A percentile compares a stretch with the other conserved stretches of the same genome.
phyloP scores from a whole-genome alignment of 805 yeast genomes.

The Sugiyamaella lignohabitans region DNA sequence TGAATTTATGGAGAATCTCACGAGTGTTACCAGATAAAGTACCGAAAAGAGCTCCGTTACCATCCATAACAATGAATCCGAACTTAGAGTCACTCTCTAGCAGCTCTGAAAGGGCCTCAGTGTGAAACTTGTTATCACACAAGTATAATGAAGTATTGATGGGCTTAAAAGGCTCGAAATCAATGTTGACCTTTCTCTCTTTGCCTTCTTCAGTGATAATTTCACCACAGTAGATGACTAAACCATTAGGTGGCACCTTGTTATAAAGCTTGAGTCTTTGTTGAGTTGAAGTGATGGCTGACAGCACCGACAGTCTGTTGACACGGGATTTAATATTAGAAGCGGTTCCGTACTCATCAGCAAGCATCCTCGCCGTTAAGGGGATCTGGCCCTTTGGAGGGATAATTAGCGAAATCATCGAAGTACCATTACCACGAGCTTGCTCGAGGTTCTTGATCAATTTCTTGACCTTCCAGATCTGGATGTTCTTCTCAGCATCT shows the following conservation, averaged over 20 bases:
- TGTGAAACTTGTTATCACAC: slow-evolving; percentile 98
- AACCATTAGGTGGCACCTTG: slow-evolving; percentile 88
- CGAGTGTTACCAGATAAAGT: slow-evolving; percentile 93
- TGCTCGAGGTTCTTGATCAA: slow-evolving; percentile 57
- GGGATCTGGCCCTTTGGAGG: slow-evolving; percentile 96
- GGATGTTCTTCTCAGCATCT: slow-evolving; percentile 93
- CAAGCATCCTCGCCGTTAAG: slow-evolving; percentile 78
- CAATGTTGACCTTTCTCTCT: slow-evolving; percentile 92
- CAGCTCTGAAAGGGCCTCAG: slow-evolving; percentile 91
- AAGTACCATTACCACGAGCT: slow-evolving; percentile 98
- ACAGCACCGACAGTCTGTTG: slow-evolving; percentile 86
- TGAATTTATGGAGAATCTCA: slow-evolving; percentile 91
- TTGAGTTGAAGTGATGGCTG: slow-evolving; percentile 98
- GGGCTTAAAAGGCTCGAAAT: slow-evolving; percentile 98
- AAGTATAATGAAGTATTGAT: slow-evolving; percentile 93
- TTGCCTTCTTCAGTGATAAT: slow-evolving; percentile 95
- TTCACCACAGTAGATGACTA: slow-evolving; percentile 97
- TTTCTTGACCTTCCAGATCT: slow-evolving; percentile 98
- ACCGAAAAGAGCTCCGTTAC: slow-evolving; percentile 97
- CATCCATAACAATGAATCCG: slow-evolving; percentile 98
- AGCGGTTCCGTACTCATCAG: slow-evolving; percentile 98
- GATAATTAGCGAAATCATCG: slow-evolving; percentile 93
- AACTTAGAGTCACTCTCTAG: slow-evolving; percentile 93
- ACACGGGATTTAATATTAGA: slow-evolving; percentile 97
- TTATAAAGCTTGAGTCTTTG: slow-evolving; percentile 88